Conservation (phyloP, 164 flowering plant genomes). For the Berberis thunbergii region DNA sequence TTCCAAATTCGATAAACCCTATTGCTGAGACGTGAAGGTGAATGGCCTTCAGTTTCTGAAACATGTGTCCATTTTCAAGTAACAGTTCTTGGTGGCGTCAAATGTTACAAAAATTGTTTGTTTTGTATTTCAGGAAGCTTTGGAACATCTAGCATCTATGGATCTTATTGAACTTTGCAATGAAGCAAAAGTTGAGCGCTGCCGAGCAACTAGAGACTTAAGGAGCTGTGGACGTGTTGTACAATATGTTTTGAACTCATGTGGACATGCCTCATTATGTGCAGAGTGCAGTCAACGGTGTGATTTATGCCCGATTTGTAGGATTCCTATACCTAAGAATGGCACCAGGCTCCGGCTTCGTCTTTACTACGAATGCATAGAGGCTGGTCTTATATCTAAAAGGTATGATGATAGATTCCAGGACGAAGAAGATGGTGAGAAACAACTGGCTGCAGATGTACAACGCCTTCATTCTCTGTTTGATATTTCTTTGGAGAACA, state of each 20-base stretch:
- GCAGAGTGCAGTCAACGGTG: conserved; percentile 83
- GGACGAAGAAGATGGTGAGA: conserved; percentile 48
- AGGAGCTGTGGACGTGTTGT: conserved; percentile 91
- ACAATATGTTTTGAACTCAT: conserved; percentile 51
- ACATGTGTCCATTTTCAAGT: too few relatives aligned
- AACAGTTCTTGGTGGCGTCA: too few relatives aligned
- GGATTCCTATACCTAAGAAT: conserved; percentile 50
- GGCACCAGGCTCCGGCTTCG: conserved; percentile 43
- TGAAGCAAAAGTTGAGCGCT: conserved; percentile 85
- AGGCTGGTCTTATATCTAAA: conserved; percentile 81
- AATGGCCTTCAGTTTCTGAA: too few relatives aligned
- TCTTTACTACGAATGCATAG: conserved; percentile 74
- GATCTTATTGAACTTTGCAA: conserved; percentile 81
- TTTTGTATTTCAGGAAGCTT: conserved; percentile 51
- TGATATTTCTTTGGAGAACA: conserved; percentile 87
- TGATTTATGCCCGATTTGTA: conserved; percentile 89
- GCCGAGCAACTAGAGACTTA: conserved; percentile 89
- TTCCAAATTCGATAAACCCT: too few relatives aligned
- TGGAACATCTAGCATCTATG: conserved; percentile 66
- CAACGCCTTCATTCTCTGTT: conserved; percentile 77
- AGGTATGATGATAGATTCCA: conserved; percentile 52
- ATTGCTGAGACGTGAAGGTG: too few relatives aligned
- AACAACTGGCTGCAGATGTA: conserved; percentile 51
- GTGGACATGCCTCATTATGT: conserved; percentile 91
- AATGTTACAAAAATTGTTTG: not conserved